Evolutionary conservation across 257 asterid genomes (phyloP), one percentile per base, ranked within the genome.

Genomic region (Solanum acaule): DNA sequence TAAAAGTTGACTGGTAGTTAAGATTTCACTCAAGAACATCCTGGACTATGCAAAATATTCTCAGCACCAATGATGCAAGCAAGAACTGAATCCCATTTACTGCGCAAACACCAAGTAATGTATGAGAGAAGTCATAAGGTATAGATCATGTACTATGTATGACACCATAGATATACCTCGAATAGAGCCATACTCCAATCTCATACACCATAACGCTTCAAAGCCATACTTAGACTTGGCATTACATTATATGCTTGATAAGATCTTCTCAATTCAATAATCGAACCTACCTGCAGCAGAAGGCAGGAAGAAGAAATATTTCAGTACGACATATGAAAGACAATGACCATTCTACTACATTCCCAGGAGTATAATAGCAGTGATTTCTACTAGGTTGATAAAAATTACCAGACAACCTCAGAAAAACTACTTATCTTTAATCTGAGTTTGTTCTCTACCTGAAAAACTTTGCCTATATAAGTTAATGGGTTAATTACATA

Each of bases 191-290:
- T 34, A 40, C 14, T 46, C 22, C 85, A 42, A 65, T 67, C 75
- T 95, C 91, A 95, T 35, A 95, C 93, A 38, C 98, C 98, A 87
- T 97, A 97, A 20, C 98, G 96, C 88, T 91, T 93, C 92, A 96
- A 87, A 6, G 93, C 98, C 92, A 94, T 96, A 87, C 94, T 92
- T 87, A 97, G 95, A 90, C 95, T 93, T n/a, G 99, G 99, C 99
- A 97, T 96, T 44, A 96, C 99, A 61, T 97, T 96, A 91, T 97
- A 97, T 44, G 99, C 99, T 92, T 97, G 98, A 91, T 97, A 97
- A 7, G 99, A 97, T 91, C 99, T 94, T 93, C 99, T 94, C 90
- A 97, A 56, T 79, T 97, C 99, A 71, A 96, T 96, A 22, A 96
- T 97, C 16, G 99, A 96, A 59, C 99, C 98, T 89, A 97, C 99